Evolutionary conservation across 192 early-diverging fungal genomes (phyloP).

Genomic region (Kickxella alabastrina): DNA sequence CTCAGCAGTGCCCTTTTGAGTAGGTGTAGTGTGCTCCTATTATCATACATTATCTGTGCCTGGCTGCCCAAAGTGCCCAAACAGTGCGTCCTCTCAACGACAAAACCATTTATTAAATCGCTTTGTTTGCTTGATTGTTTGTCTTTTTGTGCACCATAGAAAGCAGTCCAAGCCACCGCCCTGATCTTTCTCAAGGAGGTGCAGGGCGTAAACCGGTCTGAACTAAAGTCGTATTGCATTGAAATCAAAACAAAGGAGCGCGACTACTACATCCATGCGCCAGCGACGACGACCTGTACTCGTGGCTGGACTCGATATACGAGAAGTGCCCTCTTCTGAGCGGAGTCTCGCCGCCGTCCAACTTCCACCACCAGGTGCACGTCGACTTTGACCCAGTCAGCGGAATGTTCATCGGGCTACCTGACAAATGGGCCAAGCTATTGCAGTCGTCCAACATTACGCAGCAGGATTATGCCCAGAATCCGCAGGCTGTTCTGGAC

Average conservation of each 20-base stretch:
- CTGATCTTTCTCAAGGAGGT: conserved; percentile 94
- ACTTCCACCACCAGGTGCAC: conserved; percentile 58
- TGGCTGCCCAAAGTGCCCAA: no score
- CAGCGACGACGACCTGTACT: conserved; percentile 95
- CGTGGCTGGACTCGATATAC: conserved; percentile 98
- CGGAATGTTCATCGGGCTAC: conserved; percentile 73
- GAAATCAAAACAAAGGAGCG: conserved; percentile 92
- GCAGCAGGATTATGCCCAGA: conserved; percentile 95
- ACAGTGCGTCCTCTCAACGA: no score
- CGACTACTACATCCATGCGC: conserved; percentile 90
- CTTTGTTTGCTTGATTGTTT: no score
- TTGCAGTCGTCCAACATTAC: conserved; percentile 92
- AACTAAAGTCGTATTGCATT: conserved; percentile 91
- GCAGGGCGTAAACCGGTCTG: conserved; percentile 78
- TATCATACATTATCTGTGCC: no score
- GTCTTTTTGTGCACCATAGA: no score
- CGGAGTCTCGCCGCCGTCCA: conserved; percentile 53
- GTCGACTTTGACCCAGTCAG: conserved; percentile 57
- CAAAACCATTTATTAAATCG: no score
- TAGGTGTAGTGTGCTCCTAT: no score
- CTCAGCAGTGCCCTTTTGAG: no score
- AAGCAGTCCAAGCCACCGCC: conserved; percentile 70
- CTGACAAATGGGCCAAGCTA: conserved; percentile 92
- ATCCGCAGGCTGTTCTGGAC: conserved; percentile 97
- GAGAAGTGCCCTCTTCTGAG: conserved; percentile 54